phyloP scores from a whole-genome alignment of 768 basidiomycete genomes.

The Lactifluus piperatus region DNA sequence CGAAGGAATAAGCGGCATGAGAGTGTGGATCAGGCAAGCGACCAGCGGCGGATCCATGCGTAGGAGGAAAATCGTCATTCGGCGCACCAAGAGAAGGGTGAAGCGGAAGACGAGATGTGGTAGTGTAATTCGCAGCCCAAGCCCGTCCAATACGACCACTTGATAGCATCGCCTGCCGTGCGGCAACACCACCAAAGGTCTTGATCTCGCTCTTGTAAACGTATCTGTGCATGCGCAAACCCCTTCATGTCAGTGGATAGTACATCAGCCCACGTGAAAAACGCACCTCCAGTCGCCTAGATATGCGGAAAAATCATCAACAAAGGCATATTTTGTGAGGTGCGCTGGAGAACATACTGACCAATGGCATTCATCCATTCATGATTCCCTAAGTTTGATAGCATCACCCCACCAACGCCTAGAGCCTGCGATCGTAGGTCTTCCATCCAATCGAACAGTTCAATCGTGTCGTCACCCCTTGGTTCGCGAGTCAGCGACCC shows the following conservation, averaged over 20 bases:
- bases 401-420: conserved; percentile 56
- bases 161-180: conserved; percentile 65
- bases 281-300: conserved; percentile 78
- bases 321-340: not conserved
- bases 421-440: conserved; percentile 66
- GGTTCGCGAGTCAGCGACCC: not conserved
- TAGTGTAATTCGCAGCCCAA: conserved; percentile 83
- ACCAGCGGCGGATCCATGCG: conserved; percentile 30
- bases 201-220: conserved; percentile 75
- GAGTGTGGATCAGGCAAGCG: conserved; percentile 40
- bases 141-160: conserved; percentile 70
- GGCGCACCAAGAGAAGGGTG: conserved; percentile 61
- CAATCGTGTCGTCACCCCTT: conserved; percentile 87
- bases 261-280: not conserved
- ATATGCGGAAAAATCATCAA: conserved; percentile 13
- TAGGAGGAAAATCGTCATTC: conserved; percentile 43
- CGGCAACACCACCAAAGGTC: conserved; percentile 66
- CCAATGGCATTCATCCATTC: conserved; percentile 93
- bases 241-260: not conserved
- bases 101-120: conserved; percentile 71
- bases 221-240: conserved; percentile 49
- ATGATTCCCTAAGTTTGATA: conserved; percentile 87
- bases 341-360: conserved; percentile 23
- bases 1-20: conserved; percentile 81
- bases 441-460: conserved; percentile 81